These are phyloP conservation scores for Fagopyrum homotropicum DNA, from an alignment of 148 eudicot genomes.

Conservation along the genomic window DNA sequence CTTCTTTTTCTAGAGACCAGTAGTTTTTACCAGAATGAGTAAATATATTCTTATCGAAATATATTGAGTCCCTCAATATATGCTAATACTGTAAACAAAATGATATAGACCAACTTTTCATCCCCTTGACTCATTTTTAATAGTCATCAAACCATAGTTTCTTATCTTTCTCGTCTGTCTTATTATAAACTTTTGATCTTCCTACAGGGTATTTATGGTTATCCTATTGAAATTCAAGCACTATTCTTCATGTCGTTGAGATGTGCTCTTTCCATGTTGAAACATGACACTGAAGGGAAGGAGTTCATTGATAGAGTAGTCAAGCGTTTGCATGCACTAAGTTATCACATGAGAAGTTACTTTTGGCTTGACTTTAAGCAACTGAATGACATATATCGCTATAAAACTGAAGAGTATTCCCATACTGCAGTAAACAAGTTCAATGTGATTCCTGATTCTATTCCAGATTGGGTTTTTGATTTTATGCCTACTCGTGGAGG, in stretches of 20 bases:
- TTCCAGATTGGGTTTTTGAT: slow-evolving; percentile 96
- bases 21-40: background rate
- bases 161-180: background rate
- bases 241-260: slow-evolving; percentile 94
- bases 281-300: slow-evolving; percentile 84
- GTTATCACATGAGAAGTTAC: slow-evolving; percentile 90
- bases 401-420: slow-evolving; percentile 94
- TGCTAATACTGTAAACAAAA: background rate
- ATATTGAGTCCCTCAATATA: background rate
- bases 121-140: background rate
- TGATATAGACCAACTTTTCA: background rate
- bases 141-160: background rate
- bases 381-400: slow-evolving; percentile 84
- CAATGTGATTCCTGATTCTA: slow-evolving; percentile 91
- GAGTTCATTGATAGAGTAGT: slow-evolving; percentile 82
- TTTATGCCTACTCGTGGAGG: slow-evolving; percentile 96
- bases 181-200: background rate
- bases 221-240: slow-evolving; percentile 97
- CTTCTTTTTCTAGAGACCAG: background rate
- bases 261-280: slow-evolving; percentile 76
- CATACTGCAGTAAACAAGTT: slow-evolving; percentile 96
- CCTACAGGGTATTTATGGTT: slow-evolving; percentile 88
- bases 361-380: slow-evolving; percentile 98
- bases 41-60: background rate
- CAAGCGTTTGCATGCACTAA: slow-evolving; percentile 84